These are phyloP conservation scores for Auriscalpium microsporum DNA, from an alignment of 768 basidiomycete species.

Conservation along the genomic window DNA sequence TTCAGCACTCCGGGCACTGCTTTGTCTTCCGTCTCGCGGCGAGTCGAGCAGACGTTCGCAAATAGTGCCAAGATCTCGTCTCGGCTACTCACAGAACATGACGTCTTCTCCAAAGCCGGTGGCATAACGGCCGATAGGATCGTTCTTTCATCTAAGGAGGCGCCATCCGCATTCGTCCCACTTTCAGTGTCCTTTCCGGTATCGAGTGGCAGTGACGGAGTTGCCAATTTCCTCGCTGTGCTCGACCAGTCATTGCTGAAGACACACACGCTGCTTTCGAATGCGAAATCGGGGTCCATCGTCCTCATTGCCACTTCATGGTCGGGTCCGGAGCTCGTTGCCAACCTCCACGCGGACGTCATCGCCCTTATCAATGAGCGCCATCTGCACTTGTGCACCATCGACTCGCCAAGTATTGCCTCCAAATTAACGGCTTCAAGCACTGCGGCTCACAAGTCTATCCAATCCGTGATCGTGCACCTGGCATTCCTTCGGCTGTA, in stretches of 20 bases:
- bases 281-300: slow-evolving; percentile 56
- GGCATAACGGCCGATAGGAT: slow-evolving; percentile 65
- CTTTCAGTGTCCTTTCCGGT: slow-evolving; percentile 52
- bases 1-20: slow-evolving; percentile 53
- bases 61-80: slow-evolving; percentile 41
- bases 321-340: slow-evolving; percentile 62
- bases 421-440: slow-evolving; percentile 29
- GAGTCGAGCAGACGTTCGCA: slow-evolving; percentile 51
- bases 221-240: slow-evolving; percentile 64
- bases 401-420: slow-evolving; percentile 51
- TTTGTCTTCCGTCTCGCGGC: slow-evolving; percentile 39
- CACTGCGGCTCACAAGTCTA: slow-evolving; percentile 29
- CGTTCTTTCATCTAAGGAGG: slow-evolving; percentile 45
- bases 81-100: slow-evolving; percentile 61
- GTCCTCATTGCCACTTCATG: slow-evolving; percentile 72
- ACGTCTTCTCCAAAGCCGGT: slow-evolving; percentile 65
- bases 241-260: slow-evolving; percentile 73
- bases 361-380: slow-evolving; percentile 40
- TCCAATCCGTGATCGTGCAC: slow-evolving; percentile 55
- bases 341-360: slow-evolving; percentile 52
- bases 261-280: slow-evolving; percentile 61
- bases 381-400: slow-evolving; percentile 46
- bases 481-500: slow-evolving; percentile 83
- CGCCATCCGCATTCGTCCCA: slow-evolving; percentile 35
- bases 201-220: slow-evolving; percentile 33